Conservation (phyloP, 192 early-diverging fungal species). For the Gigaspora rosea region DNA sequence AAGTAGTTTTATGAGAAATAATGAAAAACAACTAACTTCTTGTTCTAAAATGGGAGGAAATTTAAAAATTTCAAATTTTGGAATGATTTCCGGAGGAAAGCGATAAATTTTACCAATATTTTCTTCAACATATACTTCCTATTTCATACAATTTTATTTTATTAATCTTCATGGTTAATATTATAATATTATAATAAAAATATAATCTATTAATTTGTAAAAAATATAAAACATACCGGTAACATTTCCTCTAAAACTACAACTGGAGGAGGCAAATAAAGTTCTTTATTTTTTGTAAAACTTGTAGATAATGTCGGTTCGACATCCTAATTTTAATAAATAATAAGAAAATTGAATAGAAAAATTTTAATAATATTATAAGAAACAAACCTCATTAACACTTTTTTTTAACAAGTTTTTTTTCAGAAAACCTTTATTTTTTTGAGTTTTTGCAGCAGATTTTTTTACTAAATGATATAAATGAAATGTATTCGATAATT, state of each 20-base stretch:
- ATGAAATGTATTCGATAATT: neutral
- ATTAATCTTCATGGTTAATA: neutral
- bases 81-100: constrained; percentile 18
- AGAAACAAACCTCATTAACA: too few species aligned
- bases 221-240: constrained; percentile 15
- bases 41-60: constrained; percentile 24
- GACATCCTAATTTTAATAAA: too few species aligned
- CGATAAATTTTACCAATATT: constrained; percentile 33
- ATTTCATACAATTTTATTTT: neutral
- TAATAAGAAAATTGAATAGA: too few species aligned
- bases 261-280: constrained; percentile 28
- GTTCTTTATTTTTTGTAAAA: too few species aligned
- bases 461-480: neutral
- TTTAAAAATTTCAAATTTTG: constrained; percentile 38
- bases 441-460: too few species aligned
- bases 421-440: too few species aligned
- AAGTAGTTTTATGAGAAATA: neutral
- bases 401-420: too few species aligned
- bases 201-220: neutral
- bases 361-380: too few species aligned
- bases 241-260: constrained; percentile 32
- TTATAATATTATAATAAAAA: neutral
- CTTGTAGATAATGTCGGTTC: too few species aligned
- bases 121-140: constrained; percentile 26
- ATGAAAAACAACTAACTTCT: constrained; percentile 24